phyloP scores from a whole-genome alignment of 768 basidiomycete species.

The Tubosaeta brunneosetosa region DNA sequence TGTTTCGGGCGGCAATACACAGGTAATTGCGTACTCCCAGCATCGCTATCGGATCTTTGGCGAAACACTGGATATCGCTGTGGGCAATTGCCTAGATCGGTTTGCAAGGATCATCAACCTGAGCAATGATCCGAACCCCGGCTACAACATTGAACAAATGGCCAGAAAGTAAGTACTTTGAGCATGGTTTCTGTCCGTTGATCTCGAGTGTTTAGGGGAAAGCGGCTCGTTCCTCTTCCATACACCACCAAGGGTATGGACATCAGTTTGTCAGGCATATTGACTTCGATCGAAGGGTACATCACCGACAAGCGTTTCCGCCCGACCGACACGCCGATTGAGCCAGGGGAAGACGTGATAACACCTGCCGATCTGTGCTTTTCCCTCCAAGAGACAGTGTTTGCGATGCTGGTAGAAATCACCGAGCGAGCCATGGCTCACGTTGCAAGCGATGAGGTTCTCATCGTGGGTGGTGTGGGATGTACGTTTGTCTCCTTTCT shows the following conservation, averaged over 20 bases:
- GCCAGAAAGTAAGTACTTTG: constrained; percentile 69
- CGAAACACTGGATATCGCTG: constrained; percentile 98
- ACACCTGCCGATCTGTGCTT: constrained; percentile 97
- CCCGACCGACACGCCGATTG: constrained; percentile 35
- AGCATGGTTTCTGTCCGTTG: background rate
- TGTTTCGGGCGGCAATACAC: constrained; percentile 98
- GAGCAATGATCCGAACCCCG: constrained; percentile 93
- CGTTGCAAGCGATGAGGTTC: constrained; percentile 90
- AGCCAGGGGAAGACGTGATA: constrained; percentile 59
- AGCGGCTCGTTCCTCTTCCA: constrained; percentile 74
- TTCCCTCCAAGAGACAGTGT: constrained; percentile 94
- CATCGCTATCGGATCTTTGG: constrained; percentile 98
- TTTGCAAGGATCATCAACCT: constrained; percentile 93
- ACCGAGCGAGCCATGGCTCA: constrained; percentile 99
- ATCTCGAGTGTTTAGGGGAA: constrained; percentile 54
- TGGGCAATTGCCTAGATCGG: constrained; percentile 96
- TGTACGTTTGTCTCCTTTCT: constrained; percentile 52
- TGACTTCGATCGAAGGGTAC: constrained; percentile 84
- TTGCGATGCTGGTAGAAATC: constrained; percentile 98
- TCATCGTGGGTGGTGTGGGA: constrained; percentile 99
- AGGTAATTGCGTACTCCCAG: constrained; percentile 97
- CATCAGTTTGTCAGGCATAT: constrained; percentile 88
- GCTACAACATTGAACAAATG: constrained; percentile 95
- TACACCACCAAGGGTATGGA: constrained; percentile 99
- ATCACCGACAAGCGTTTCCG: constrained; percentile 83